These are phyloP conservation scores for Diaporthe aspalathi DNA, from an alignment of 2,329 filamentous ascomycete species.

Conservation along the genomic window DNA sequence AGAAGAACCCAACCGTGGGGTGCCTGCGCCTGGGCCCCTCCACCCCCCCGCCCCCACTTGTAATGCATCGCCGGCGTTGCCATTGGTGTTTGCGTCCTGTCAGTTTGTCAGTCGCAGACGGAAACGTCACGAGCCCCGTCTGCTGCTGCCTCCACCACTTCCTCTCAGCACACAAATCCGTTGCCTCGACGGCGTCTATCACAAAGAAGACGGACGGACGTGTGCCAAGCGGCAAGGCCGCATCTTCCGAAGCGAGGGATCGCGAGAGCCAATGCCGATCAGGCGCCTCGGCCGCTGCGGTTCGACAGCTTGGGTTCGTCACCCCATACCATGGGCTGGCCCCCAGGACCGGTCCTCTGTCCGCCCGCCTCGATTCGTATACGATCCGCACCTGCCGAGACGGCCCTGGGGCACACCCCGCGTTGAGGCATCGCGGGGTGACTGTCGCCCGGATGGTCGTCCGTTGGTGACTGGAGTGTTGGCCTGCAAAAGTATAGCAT, in stretches of 20 bases:
- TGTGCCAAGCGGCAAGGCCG: not conserved
- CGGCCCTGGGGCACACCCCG: not conserved
- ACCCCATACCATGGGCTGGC: not conserved
- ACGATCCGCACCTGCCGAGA: slow-evolving; percentile 7
- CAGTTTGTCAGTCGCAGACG: slow-evolving; percentile 20
- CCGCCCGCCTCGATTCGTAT: slow-evolving; percentile 16
- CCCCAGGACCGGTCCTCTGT: slow-evolving; percentile 9
- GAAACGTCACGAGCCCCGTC: not conserved
- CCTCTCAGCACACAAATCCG: no score
- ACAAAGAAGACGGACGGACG: not conserved
- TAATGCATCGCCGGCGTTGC: not conserved
- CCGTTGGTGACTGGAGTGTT: not conserved
- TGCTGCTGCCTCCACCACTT: not conserved
- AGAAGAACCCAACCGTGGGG: slow-evolving; percentile 1
- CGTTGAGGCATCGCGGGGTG: slow-evolving; percentile 1
- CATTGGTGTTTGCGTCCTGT: slow-evolving; percentile 23
- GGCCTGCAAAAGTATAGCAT: not conserved
- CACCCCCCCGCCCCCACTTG: slow-evolving; percentile 22
- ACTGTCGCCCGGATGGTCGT: slow-evolving; percentile 13
- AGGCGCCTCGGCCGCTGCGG: slow-evolving; percentile 19
- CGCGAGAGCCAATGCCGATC: slow-evolving; percentile 19
- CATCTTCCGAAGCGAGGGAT: not conserved
- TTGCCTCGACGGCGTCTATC: not conserved
- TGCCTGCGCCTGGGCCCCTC: not conserved
- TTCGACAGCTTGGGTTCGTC: slow-evolving; percentile 2